phyloP scores from a whole-genome alignment of 306 rosid species.

The Pyrus pyrifolia region DNA sequence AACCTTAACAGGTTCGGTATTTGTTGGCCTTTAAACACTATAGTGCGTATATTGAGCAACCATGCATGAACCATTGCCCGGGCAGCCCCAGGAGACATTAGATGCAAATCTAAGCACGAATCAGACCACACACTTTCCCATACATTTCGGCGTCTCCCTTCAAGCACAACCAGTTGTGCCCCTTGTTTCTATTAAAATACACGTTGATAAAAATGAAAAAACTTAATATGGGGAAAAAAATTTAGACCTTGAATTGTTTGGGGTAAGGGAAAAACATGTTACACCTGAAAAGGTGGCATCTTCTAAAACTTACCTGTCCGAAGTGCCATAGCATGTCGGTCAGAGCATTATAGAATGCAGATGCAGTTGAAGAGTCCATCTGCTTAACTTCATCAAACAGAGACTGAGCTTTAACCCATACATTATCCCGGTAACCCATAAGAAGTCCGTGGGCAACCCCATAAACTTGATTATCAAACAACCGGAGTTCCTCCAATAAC shows the following conservation, averaged over 20 bases:
- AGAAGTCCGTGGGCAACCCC: conserved; percentile 92
- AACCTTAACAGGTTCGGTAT: conserved; percentile 67
- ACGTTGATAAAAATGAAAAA: neutral
- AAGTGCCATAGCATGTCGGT: conserved; percentile 98
- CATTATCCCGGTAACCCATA: conserved; percentile 61
- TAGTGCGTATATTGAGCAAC: conserved; percentile 56
- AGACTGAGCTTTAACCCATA: conserved; percentile 65
- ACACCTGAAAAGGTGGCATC: neutral
- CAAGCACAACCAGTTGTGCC: conserved; percentile 79
- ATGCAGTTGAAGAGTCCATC: conserved; percentile 83
- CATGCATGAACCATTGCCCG: conserved; percentile 92
- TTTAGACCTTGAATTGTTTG: neutral
- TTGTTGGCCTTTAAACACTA: conserved; percentile 55
- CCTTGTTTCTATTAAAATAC: conserved; percentile 55
- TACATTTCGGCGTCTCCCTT: conserved; percentile 68
- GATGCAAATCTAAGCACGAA: conserved; percentile 76
- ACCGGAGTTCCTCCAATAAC: conserved; percentile 73
- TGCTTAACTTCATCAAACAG: conserved; percentile 78
- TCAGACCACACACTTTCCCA: conserved; percentile 80
- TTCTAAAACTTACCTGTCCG: conserved; percentile 62
- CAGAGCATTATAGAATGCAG: conserved; percentile 90
- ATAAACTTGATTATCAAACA: conserved; percentile 77
- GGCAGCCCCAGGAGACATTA: conserved; percentile 94
- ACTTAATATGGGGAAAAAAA: no score
- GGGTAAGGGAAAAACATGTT: neutral